These are phyloP conservation scores for Misopates orontium DNA, from an alignment of 257 asterid genomes.

Conservation along the genomic window DNA sequence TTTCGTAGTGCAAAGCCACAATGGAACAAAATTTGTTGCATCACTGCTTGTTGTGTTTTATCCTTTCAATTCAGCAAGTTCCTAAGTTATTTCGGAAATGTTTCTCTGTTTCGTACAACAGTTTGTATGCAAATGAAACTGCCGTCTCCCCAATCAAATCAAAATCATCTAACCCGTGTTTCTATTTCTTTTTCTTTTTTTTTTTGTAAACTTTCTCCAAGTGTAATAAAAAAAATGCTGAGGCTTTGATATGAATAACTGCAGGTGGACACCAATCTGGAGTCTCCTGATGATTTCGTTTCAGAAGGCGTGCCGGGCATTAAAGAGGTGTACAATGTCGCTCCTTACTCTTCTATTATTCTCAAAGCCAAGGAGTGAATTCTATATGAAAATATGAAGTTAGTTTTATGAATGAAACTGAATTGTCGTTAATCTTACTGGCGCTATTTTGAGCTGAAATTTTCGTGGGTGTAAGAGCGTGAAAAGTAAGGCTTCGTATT, in stretches of 20 bases:
- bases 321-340: slow-evolving; percentile 51
- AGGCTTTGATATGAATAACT: slow-evolving; percentile 19
- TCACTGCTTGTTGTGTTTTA: background rate
- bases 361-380: slow-evolving; percentile 68
- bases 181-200: background rate
- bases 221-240: background rate
- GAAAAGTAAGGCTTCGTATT: no score
- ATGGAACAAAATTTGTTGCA: background rate
- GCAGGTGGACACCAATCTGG: slow-evolving; percentile 93
- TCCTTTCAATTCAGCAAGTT: background rate
- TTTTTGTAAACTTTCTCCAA: background rate
- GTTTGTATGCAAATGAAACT: background rate
- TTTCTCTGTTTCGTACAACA: background rate
- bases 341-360: slow-evolving; percentile 75
- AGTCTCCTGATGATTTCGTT: slow-evolving; percentile 65
- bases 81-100: background rate
- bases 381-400: background rate
- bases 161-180: background rate
- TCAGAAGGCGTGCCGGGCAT: slow-evolving; percentile 68
- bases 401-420: no score
- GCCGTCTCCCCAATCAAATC: background rate
- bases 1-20: background rate
- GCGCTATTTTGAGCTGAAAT: no score
- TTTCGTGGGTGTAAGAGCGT: no score
- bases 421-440: no score